Evolutionary conservation across 306 rosid genomes (phyloP).

Genomic region (Malus domestica): ASM211411v1 NC_041794.1:5712001-5712500

Average conservation of each 20-base stretch:
- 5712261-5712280: not conserved
- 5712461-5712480: constrained; percentile 37
- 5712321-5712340: constrained; percentile 20
- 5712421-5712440: constrained; percentile 17
- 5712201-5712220: no score
- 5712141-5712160: no score
- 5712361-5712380: constrained; percentile 27
- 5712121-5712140: no score
- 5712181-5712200: no score
- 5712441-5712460: constrained; percentile 24
- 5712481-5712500: constrained; percentile 32
- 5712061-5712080: constrained; percentile 5
- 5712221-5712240: no score
- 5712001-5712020: constrained; percentile 25
- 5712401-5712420: constrained; percentile 47
- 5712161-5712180: no score
- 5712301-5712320: constrained; percentile 31
- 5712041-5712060: constrained; percentile 18
- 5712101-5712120: constrained; percentile 19
- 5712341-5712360: constrained; percentile 18
- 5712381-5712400: constrained; percentile 46
- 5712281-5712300: constrained; percentile 18
- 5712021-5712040: constrained; percentile 13
- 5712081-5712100: constrained; percentile 34
- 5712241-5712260: not conserved